phyloP scores from a whole-genome alignment of 352 stramenopile genomes.

The Globisporangium yorkense region DNA sequence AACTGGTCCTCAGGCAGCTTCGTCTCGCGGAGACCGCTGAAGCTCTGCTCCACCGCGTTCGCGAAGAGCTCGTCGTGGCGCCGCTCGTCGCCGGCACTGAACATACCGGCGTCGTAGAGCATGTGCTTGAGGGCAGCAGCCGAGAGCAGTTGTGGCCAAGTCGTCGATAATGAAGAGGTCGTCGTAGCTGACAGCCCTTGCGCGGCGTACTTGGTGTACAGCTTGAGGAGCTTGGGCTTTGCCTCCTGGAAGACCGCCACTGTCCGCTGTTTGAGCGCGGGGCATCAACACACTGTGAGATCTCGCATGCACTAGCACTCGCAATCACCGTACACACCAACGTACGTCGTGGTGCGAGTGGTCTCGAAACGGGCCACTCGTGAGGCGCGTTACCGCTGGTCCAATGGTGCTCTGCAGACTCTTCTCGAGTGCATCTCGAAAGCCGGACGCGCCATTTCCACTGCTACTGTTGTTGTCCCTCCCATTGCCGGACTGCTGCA shows the following conservation, averaged over 20 bases:
- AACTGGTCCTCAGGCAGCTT: slow-evolving; percentile 25
- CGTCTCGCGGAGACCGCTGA: slow-evolving; percentile 36
- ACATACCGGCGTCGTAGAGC: slow-evolving; percentile 75
- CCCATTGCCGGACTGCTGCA: slow-evolving; percentile 8
- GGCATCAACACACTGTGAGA: not conserved
- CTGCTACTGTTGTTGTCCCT: slow-evolving; percentile 7
- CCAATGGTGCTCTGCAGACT: slow-evolving; percentile 35
- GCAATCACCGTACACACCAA: not conserved
- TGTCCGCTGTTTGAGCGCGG: slow-evolving; percentile 34
- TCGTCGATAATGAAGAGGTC: slow-evolving; percentile 9
- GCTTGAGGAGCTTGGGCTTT: slow-evolving; percentile 65
- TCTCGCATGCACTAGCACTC: not conserved
- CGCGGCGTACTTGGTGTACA: slow-evolving; percentile 60
- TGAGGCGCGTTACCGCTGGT: slow-evolving; percentile 51
- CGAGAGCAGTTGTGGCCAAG: slow-evolving; percentile 47
- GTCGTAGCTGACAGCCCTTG: slow-evolving; percentile 8
- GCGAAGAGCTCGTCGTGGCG: slow-evolving; percentile 54
- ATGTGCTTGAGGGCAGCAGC: slow-evolving; percentile 44
- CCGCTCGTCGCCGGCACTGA: slow-evolving; percentile 53
- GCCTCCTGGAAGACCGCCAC: slow-evolving; percentile 62
- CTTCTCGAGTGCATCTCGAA: slow-evolving; percentile 33
- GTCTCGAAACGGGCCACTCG: slow-evolving; percentile 64
- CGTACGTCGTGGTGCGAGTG: slow-evolving; percentile 69
- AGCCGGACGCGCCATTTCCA: not conserved
- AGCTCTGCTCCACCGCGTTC: slow-evolving; percentile 54